A percentile compares a stretch with the other conserved stretches of the same genome.
These are phyloP conservation scores for Bacterosira constricta DNA, from an alignment of 108 stramenopile species.

Conservation along the genomic window DNA sequence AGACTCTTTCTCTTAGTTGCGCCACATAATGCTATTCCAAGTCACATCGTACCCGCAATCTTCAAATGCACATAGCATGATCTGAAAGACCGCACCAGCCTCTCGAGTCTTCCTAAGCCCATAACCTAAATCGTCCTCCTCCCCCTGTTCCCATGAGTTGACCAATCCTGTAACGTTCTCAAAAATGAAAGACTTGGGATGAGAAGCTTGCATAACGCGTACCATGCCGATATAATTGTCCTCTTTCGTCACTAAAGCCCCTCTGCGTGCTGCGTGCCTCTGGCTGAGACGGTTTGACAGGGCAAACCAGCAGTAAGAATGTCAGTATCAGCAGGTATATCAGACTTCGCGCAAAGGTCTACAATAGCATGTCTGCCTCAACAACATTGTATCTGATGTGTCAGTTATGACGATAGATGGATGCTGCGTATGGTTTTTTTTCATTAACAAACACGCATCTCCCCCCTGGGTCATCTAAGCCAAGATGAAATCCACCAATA, in stretches of 20 bases:
- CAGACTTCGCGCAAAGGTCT: constrained; percentile 22
- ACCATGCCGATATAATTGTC: constrained; percentile 24
- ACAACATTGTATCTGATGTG: background rate
- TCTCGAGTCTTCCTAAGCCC: no score
- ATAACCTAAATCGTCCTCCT: no score
- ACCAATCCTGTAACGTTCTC: constrained; percentile 36
- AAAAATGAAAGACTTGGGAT: constrained; percentile 20
- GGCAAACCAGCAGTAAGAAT: constrained; percentile 42
- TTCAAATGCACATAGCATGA: constrained; percentile 11
- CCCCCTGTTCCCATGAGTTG: constrained; percentile 11
- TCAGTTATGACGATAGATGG: constrained; percentile 25
- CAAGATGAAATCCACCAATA: constrained; percentile 42
- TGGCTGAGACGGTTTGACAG: constrained; percentile 34
- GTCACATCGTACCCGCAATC: constrained; percentile 31
- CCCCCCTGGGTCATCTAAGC: constrained; percentile 22
- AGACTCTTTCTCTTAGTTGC: constrained; percentile 32
- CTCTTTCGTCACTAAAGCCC: constrained; percentile 12
- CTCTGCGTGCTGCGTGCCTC: constrained; percentile 1
- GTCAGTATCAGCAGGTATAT: constrained; percentile 1
- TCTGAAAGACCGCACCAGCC: no score
- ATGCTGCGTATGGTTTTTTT: constrained; percentile 23
- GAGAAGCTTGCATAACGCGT: constrained; percentile 8
- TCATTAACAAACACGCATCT: constrained; percentile 23
- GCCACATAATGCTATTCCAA: constrained; percentile 13
- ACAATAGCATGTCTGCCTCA: background rate